Conservation (phyloP, 2,329 filamentous ascomycete species). For the Ascomycota sp. region DNA sequence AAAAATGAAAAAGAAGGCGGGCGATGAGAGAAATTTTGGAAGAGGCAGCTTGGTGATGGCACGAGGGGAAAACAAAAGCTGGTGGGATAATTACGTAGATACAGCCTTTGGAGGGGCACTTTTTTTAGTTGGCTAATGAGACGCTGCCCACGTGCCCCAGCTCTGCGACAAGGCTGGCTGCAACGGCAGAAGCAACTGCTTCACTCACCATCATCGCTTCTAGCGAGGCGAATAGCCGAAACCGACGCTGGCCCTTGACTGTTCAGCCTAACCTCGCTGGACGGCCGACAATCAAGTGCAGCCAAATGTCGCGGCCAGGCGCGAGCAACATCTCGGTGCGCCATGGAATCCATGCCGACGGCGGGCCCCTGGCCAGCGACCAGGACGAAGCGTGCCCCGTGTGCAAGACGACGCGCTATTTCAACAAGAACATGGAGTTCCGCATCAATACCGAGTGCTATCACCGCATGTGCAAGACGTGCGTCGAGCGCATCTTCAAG, state of each 20-base stretch:
- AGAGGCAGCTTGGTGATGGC: too few species aligned
- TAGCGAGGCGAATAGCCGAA: too few species aligned
- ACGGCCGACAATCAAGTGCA: neutral
- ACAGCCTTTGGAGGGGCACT: too few species aligned
- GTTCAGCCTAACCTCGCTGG: neutral
- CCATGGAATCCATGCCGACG: conserved; percentile 4
- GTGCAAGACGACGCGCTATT: conserved; percentile 90
- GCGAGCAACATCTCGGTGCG: conserved; percentile 10
- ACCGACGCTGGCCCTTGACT: neutral
- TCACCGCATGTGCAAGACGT: conserved; percentile 95
- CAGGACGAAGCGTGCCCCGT: conserved; percentile 71
- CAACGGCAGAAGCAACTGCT: too few species aligned
- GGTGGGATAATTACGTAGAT: too few species aligned
- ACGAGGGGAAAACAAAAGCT: too few species aligned
- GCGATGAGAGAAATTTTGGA: too few species aligned
- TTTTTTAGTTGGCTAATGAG: too few species aligned
- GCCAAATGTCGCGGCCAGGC: conserved; percentile 11
- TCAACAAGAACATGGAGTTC: conserved; percentile 85
- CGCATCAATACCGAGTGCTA: conserved; percentile 97
- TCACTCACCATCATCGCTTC: too few species aligned
- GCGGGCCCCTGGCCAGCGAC: conserved; percentile 5
- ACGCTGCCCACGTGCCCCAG: too few species aligned
- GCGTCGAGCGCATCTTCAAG: conserved; percentile 84
- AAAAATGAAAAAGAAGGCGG: too few species aligned
- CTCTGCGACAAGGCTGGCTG: too few species aligned